Evolutionary conservation across 176 grass and related monocot genomes (phyloP).

Genomic region (Canna indica): DNA sequence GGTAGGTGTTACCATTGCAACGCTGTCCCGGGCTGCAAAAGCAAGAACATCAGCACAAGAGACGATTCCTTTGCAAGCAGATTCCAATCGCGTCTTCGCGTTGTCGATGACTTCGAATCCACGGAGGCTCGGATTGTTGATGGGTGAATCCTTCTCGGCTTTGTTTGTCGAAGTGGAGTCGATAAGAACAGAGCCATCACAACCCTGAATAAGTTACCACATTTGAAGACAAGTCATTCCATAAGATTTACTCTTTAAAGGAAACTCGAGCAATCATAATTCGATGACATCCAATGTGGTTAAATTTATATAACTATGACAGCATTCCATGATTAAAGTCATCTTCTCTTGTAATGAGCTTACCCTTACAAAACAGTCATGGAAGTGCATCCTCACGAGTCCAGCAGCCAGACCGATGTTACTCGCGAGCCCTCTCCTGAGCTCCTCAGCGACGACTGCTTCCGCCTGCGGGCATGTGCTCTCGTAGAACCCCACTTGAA

Average conservation of each 20-base stretch:
- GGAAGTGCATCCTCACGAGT: constrained; percentile 61
- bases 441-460: constrained; percentile 26
- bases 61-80: not conserved
- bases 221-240: not conserved
- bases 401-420: constrained; percentile 43
- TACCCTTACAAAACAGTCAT: constrained; percentile 85
- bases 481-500: constrained; percentile 29
- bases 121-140: constrained; percentile 5
- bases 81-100: constrained; percentile 1
- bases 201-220: not conserved
- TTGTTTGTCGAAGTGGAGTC: constrained; percentile 2
- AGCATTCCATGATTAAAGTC: not conserved
- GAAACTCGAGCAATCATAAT: too few species aligned
- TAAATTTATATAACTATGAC: too few species aligned
- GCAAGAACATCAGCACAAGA: constrained; percentile 11
- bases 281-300: too few species aligned
- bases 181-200: constrained; percentile 9
- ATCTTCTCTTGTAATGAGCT: not conserved
- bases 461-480: constrained; percentile 38
- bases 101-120: constrained; percentile 16
- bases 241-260: not conserved
- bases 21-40: constrained; percentile 10
- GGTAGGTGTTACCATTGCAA: not conserved
- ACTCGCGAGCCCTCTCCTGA: constrained; percentile 8
- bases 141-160: constrained; percentile 5